Conservation (phyloP, 305 asterid species). For the Lippia alba region DNA sequence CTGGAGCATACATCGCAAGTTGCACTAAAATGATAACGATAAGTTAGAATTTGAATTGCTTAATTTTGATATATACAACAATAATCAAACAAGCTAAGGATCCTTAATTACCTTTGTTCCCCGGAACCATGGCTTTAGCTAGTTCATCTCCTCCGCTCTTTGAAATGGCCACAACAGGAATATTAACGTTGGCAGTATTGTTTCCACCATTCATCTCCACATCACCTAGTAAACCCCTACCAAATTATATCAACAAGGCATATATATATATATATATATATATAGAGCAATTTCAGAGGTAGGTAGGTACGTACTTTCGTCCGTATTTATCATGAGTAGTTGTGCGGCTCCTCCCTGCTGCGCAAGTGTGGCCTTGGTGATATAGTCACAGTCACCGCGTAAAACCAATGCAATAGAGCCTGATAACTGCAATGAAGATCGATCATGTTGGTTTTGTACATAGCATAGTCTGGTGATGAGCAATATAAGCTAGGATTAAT, state of each 20-base stretch:
- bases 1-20: conserved; percentile 76
- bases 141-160: conserved; percentile 67
- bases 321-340: conserved; percentile 64
- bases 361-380: conserved; percentile 71
- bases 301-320: conserved; percentile 54
- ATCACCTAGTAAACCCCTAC: conserved; percentile 47
- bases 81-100: too few relatives aligned
- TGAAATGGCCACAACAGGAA: conserved; percentile 69
- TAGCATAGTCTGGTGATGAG: too few relatives aligned
- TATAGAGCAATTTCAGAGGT: too few relatives aligned
- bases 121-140: conserved; percentile 49
- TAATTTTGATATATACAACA: too few relatives aligned
- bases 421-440: conserved; percentile 55
- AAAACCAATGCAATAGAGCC: conserved; percentile 66
- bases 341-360: conserved; percentile 75
- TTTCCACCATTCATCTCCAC: conserved; percentile 72
- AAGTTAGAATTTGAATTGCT: conserved; percentile 30
- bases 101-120: conserved; percentile 49
- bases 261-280: too few relatives aligned
- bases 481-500: too few relatives aligned
- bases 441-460: too few relatives aligned
- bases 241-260: not conserved
- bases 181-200: conserved; percentile 49
- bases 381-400: conserved; percentile 86
- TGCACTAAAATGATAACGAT: conserved; percentile 57